Percentiles rank a stretch among this genome's conserved stretches.
These are phyloP conservation scores for Rhodamnia argentea DNA, from an alignment of 345 rosid species.

Conservation along the genomic window DNA sequence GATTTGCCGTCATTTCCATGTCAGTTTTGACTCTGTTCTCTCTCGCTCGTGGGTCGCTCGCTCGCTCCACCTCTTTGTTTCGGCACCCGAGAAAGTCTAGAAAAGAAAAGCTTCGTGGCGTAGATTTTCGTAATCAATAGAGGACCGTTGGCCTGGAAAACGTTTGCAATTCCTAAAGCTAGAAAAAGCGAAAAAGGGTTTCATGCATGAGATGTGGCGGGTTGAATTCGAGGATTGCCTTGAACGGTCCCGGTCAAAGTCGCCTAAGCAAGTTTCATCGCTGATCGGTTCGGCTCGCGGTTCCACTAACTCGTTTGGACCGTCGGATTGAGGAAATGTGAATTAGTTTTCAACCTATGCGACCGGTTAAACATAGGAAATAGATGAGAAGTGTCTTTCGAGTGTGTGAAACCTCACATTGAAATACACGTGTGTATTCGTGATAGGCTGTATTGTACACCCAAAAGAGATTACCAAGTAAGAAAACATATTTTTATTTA, in stretches of 20 bases:
- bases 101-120: not conserved
- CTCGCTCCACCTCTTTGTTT: not conserved
- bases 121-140: not conserved
- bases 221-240: no score
- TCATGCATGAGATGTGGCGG: no score
- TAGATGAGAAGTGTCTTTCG: not conserved
- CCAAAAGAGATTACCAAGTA: not conserved
- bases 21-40: not conserved
- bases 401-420: not conserved
- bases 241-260: no score
- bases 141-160: not conserved
- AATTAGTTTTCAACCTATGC: not conserved
- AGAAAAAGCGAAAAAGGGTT: no score
- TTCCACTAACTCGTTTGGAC: not conserved
- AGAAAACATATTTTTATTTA: no score
- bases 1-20: not conserved
- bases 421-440: not conserved
- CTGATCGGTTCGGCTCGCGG: no score
- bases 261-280: no score
- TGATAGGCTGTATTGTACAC: not conserved
- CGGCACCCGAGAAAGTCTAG: not conserved
- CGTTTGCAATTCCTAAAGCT: not conserved
- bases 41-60: not conserved
- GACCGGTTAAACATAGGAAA: not conserved
- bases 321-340: not conserved